Base-by-base conservation (phyloP, 179 eudicot genomes). In the Actinidia chinensis region DNA sequence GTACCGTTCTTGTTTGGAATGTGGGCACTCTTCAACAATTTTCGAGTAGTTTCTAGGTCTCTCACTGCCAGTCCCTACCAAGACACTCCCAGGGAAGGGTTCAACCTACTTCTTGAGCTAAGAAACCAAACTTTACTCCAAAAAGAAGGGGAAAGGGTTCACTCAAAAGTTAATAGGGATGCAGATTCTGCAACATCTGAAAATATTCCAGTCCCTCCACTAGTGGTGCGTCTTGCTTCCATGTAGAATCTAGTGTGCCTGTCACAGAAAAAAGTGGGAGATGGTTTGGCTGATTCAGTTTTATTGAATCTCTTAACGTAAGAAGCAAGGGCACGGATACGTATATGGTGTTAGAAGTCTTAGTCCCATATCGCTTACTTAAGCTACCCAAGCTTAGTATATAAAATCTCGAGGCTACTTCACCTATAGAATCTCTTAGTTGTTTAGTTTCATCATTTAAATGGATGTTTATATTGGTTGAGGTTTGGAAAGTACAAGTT, bases 11-110 rank as follows among this genome's bases (percentile, higher is more conserved):
- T 95, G 99, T 85, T 80, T 89, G 74, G 93, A 89, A 83, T 95
- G 99, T 83, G 90, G 91, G 52, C 92, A 95, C 80, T 85, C 93
- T 70, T 95, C 98, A 61, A 86, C 84, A 76, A 94, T 90, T 36
- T 89, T 87, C 76, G 98, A 93, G 82, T 98, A 95, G 36, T 88
- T 89, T 81, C 83, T 95, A 75, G 99, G 93, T 85, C 92, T 95
- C 43, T 95, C 99, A 36, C 89, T 95, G 74, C 92, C 98, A 56
- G 85, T 95, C 72, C 98, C 99, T 14, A 89, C 88, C 13, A 95
- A 89, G 87, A 95, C 83, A 79, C 85, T 93, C 79, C 89, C 84
- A 86, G 5, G 89, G 78, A 88, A 89, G 84, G 84, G 78, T 78
- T 68, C 85, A 78, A 71, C 79, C 83, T 76, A 77, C 82, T 44